Evolutionary conservation across 495 filamentous ascomycete genomes (phyloP), one percentile per base, ranked within the genome.

Genomic region (Penicillium subrubescens): DNA sequence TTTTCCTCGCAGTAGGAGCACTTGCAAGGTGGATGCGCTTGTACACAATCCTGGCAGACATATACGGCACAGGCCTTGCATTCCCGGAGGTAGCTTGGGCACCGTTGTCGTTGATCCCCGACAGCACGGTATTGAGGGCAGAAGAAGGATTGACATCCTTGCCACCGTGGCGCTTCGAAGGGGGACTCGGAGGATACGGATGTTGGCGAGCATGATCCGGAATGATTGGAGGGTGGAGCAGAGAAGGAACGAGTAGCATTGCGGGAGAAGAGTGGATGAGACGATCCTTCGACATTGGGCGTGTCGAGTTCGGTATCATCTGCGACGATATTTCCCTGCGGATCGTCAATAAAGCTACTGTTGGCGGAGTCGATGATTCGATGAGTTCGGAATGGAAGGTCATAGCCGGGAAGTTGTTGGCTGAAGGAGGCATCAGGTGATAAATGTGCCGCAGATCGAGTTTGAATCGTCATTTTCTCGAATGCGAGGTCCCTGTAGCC

Each of bases 101-200:
- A 87, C 34, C 80, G 72, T 43, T 79, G 78, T 5, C 84, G 78
- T 35, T 80, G 79, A 66, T 88, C 85, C 6, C 83, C 82, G 15
- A 82, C 64, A 2, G 79, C 74, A 23, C 83, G 78, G 37, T 78
- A 80, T 50, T 77, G 77, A 3, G 83, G 85, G 59, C 85, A 88
- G 63, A 85, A 84, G 68, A 85, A 86, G 4, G 83, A 81, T 52
- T 84, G 83, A 62, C 85, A 88, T 33, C 85, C 85, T 71, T 83
- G 80, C 85, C 85, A 86, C 62, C 78, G 80, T 15, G 70, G 63
- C 1, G 63, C 62, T 14, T 76, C 77, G n/a, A 74, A 52, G 11
- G 79, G 63, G 43, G 77, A 74, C 53, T 81, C 74, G 69, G 79
- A 75, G 69, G 76, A 75, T 51, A 77, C 65, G 33, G 75, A 77